phyloP scores from a whole-genome alignment of 2,329 filamentous ascomycete species.

The Pyricularia pennisetigena region DNA sequence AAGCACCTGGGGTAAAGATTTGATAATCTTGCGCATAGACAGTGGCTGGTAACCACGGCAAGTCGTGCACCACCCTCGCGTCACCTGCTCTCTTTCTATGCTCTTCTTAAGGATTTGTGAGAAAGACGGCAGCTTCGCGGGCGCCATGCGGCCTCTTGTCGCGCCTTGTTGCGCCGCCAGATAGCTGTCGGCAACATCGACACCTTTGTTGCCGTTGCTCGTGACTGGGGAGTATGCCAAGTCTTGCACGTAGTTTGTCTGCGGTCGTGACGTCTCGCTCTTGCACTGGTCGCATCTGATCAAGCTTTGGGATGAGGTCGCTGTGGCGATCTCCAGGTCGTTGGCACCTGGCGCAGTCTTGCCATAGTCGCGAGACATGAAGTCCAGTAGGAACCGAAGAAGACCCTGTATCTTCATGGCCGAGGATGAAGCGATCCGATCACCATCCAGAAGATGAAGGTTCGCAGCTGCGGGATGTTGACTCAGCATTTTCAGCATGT shows the following conservation, averaged over 20 bases:
- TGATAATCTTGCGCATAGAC: constrained; percentile 73
- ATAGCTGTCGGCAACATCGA: constrained; percentile 3
- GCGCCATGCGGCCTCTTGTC: not conserved
- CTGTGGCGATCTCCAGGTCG: constrained; percentile 61
- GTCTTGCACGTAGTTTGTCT: constrained; percentile 75
- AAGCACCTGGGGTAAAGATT: constrained; percentile 73
- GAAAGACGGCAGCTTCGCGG: constrained; percentile 38
- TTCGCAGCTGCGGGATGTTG: constrained; percentile 48
- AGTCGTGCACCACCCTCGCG: constrained; percentile 84
- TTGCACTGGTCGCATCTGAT: constrained; percentile 82
- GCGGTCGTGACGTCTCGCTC: constrained; percentile 74
- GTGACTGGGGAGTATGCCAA: constrained; percentile 51
- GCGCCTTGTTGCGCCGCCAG: constrained; percentile 38
- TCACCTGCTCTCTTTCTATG: constrained; percentile 80
- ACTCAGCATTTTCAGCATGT: constrained; percentile 83
- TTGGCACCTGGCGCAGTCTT: constrained; percentile 52
- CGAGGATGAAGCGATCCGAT: constrained; percentile 36
- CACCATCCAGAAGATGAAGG: constrained; percentile 77
- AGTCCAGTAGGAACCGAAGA: constrained; percentile 76
- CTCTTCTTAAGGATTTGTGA: constrained; percentile 88
- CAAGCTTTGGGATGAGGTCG: constrained; percentile 59
- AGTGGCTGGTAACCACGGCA: constrained; percentile 89
- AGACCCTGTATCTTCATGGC: constrained; percentile 71
- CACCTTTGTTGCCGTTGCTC: not conserved
- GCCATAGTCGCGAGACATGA: constrained; percentile 67